A percentile compares a stretch with the other conserved stretches of the same genome.
phyloP scores from a whole-genome alignment of 2,329 filamentous ascomycete genomes.

The Epichloe amarillans region DNA sequence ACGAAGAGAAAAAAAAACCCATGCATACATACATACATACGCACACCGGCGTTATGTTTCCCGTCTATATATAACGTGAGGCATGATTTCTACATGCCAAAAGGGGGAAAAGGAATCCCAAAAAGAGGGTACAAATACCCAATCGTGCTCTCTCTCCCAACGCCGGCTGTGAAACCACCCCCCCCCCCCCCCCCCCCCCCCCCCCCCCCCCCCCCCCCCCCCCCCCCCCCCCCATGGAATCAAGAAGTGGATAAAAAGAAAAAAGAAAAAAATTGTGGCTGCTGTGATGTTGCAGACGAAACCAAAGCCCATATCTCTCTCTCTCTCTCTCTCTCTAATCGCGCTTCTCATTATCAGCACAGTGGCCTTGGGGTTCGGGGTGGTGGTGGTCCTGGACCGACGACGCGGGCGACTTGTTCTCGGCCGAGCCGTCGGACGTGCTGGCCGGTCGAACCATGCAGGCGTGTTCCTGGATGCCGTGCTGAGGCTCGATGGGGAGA shows the following conservation, averaged over 20 bases:
- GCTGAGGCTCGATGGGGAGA: slow-evolving; percentile 47
- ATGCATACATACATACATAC: no score
- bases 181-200: no score
- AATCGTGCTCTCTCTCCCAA: slow-evolving; percentile 4
- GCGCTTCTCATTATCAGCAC: slow-evolving; percentile 3
- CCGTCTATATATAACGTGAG: slow-evolving; percentile 1
- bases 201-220: no score
- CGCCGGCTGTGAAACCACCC: slow-evolving; percentile 8
- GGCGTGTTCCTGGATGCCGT: slow-evolving; percentile 57
- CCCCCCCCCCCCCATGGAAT: neutral
- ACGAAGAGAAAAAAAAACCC: no score
- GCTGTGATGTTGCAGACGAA: neutral
- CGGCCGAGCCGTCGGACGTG: slow-evolving; percentile 8
- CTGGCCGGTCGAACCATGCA: slow-evolving; percentile 21
- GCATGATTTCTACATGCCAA: neutral
- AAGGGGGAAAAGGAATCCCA: neutral
- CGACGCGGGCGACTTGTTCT: slow-evolving; percentile 7
- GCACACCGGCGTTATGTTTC: neutral
- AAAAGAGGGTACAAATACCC: neutral
- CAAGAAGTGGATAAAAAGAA: neutral
- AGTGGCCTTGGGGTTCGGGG: neutral
- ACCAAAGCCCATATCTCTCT: neutral
- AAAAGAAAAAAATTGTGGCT: neutral
- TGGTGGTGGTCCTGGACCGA: slow-evolving; percentile 6
- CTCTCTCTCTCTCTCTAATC: neutral